These are phyloP conservation scores for Neospora caninum DNA, from an alignment of 169 alveolate species.

Conservation along the genomic window DNA sequence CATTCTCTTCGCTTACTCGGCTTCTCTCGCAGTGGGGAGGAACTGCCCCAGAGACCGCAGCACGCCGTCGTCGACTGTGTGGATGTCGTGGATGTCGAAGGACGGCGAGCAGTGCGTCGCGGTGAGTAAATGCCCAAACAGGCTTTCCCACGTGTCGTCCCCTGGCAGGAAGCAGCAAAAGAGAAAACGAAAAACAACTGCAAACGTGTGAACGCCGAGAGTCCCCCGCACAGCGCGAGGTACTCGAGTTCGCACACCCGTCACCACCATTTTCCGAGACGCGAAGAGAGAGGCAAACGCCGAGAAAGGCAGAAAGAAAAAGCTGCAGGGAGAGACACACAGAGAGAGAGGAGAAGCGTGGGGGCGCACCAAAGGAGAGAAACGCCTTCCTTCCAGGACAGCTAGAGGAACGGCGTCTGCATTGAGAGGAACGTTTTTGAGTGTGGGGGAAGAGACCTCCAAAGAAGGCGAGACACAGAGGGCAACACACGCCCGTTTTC, in stretches of 20 bases:
- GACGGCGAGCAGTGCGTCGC: slow-evolving; percentile 74
- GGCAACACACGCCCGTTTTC: too few relatives aligned
- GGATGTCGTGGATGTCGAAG: slow-evolving; percentile 79
- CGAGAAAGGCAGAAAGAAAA: background rate
- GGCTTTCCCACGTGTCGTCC: slow-evolving; percentile 82
- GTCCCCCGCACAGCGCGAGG: background rate
- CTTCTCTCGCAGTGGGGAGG: background rate
- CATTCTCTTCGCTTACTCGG: background rate
- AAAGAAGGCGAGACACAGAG: too few relatives aligned
- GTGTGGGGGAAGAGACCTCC: too few relatives aligned
- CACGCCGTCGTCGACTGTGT: slow-evolving; percentile 79
- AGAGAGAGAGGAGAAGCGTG: background rate
- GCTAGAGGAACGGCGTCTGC: too few relatives aligned
- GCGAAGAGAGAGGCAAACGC: background rate
- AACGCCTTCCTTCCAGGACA: too few relatives aligned
- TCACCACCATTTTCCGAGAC: too few relatives aligned
- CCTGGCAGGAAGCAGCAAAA: slow-evolving; percentile 64
- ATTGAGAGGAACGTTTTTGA: too few relatives aligned
- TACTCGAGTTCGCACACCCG: background rate
- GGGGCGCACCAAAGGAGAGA: background rate
- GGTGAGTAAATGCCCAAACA: slow-evolving; percentile 75
- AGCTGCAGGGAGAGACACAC: background rate
- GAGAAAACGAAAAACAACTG: background rate
- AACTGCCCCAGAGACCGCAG: slow-evolving; percentile 47
- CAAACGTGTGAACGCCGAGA: background rate